These are phyloP conservation scores for Fusarium paranaense DNA, from an alignment of 2,329 filamentous ascomycete species.

Conservation along the genomic window DNA sequence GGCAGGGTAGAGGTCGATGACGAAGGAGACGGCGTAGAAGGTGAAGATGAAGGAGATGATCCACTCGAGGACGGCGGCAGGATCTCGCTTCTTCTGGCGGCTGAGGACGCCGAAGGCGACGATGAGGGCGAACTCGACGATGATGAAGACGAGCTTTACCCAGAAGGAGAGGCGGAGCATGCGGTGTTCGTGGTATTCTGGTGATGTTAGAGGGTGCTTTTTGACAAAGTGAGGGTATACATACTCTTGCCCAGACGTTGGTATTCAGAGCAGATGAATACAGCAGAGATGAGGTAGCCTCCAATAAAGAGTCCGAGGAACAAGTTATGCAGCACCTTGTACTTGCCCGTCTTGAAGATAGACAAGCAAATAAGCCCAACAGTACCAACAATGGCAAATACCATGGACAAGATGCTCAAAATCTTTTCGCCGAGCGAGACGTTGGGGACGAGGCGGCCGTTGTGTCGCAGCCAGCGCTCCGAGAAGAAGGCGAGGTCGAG, in stretches of 20 bases:
- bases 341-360: slow-evolving; percentile 84
- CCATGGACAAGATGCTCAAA: slow-evolving; percentile 70
- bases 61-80: slow-evolving; percentile 84
- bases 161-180: slow-evolving; percentile 85
- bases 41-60: slow-evolving; percentile 85
- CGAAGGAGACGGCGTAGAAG: slow-evolving; percentile 88
- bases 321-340: slow-evolving; percentile 75
- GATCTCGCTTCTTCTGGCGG: slow-evolving; percentile 64
- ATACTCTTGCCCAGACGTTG: slow-evolving; percentile 81
- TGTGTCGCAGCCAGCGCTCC: slow-evolving; percentile 88
- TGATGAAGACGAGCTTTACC: slow-evolving; percentile 86
- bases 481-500: slow-evolving; percentile 84
- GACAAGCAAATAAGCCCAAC: slow-evolving; percentile 83
- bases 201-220: not conserved
- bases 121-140: slow-evolving; percentile 80
- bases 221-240: slow-evolving; percentile 39
- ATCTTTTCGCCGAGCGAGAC: slow-evolving; percentile 70
- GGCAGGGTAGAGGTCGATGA: slow-evolving; percentile 87
- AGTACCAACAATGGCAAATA: slow-evolving; percentile 80
- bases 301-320: slow-evolving; percentile 87
- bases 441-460: slow-evolving; percentile 82
- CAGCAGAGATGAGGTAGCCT: slow-evolving; percentile 85
- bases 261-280: slow-evolving; percentile 93
- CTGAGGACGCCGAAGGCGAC: slow-evolving; percentile 76
- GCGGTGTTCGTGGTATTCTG: slow-evolving; percentile 78